Base-by-base conservation (phyloP, 78 protist genomes). In the Isochrysis galbana region DNA sequence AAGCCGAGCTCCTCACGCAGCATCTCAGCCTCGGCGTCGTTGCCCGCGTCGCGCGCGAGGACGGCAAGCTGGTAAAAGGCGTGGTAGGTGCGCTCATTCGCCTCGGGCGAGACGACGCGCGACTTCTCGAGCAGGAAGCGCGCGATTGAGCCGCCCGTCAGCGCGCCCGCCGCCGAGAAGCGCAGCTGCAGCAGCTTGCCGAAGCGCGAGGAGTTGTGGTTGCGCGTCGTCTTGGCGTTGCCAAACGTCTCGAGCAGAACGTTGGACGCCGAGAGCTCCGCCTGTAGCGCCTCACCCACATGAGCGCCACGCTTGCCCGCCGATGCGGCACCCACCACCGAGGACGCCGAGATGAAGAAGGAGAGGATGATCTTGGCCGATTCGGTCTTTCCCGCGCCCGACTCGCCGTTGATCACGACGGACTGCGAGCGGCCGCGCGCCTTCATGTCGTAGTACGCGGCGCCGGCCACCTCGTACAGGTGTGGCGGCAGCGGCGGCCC, bases 151-250 rank as follows among this genome's bases (percentile, higher is more conserved):
- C 92, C 67, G 51, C 44, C 93, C 80, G 78, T 5, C 22, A 88
- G n/a, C 42, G 91, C 93, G 70, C 78, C 44, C 17, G 22, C 45
- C 42, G 29, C 47, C 86, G 90, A 34, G 88, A 96, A 94, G 93
- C 21, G 90, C 21, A 96, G 48, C 54, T 95, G 42, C 38, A 55
- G 80, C 72, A 90, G 93, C 95, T 95, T 95, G 41, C 96, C 97
- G 94, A 98, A 98, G 51, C 97, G 94, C 2, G 96, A 94, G 38
- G 97, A 95, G 94, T 98, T 98, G 93, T 98, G 95, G 97, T 98
- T 98, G 84, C 98, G 94, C 55, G 93, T 17, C 25, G 99, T 98
- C 93, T 95, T 96, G 25, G 98, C 98, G 93, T 98, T 98, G 54
- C 98, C 97, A 32, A 96, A 96, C 44, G 97, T 54, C 72, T 96